Base-by-base conservation (phyloP, 805 yeast species). In the Yamadazyma akitaensis region DNA sequence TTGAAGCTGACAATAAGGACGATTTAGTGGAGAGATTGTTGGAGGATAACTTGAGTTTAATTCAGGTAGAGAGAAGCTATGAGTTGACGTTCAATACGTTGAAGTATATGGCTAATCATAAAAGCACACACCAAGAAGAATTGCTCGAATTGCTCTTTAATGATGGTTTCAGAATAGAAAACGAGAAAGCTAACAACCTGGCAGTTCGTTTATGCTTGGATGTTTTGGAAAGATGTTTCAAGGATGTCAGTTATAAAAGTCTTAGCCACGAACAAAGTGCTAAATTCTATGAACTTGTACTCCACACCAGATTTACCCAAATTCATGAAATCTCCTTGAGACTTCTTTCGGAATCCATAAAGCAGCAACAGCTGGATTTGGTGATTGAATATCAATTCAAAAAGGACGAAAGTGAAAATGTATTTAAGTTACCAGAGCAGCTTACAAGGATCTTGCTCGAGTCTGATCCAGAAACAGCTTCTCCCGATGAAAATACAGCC, bases 371-470 rank as follows among this genome's bases (percentile, higher is more conserved):
- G 55, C 82, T 82, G 54, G 80, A 77, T 17, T 59, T 75, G 30
- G 84, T 83, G 2, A 74, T 85, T 42, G 89, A 85, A 42, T 77
- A 72, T 51, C 84, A 83, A 47, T 66, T 85, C 43, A 63, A 60
- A 25, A 79, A 75, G 39, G 55, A 51, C 7, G 62, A 53, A n/a
- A 24, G n/a, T 10, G 50, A 44, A 1, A 48, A 40, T 14, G 50
- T 51, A 13, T 69, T 70, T 3, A 57, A 57, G 18, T 57, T 81
- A 13, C 84, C 84, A 0, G 47, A 40, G 0, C 50, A 40, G 8
- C 59, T 85, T 28, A 49, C 84, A 8, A 52, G 63, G 0, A 56
- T 58, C 26, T 53, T 77, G 5, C 43, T 53, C 6, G 53, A 57
- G 17, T 53, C 56, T 45, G 75, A 73, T 36, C 68, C 69, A 8